phyloP scores from a whole-genome alignment of 129 eudicot species.

The Smallanthus sonchifolius region DNA sequence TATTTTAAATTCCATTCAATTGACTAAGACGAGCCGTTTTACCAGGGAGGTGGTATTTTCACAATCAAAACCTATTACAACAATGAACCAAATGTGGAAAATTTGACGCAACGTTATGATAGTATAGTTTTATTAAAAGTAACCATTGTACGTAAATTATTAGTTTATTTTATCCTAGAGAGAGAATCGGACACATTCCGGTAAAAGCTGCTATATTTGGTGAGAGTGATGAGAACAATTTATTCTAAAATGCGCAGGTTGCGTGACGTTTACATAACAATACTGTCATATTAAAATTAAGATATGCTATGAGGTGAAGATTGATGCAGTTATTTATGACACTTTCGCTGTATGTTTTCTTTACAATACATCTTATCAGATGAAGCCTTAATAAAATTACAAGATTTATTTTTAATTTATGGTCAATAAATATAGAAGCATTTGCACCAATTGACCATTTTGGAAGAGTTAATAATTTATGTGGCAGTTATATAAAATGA shows the following conservation, averaged over 20 bases:
- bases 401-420: background rate
- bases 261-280: background rate
- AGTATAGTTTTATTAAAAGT: no score
- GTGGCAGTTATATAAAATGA: constrained; percentile 6
- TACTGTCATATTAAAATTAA: background rate
- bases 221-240: background rate
- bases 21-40: no score
- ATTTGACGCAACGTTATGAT: no score
- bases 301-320: background rate
- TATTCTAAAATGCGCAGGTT: background rate
- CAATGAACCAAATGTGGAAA: no score
- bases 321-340: background rate
- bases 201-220: background rate
- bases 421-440: constrained; percentile 10
- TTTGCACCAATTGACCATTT: constrained; percentile 7
- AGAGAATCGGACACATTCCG: background rate
- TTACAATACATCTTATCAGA: background rate
- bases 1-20: no score
- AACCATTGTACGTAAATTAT: no score
- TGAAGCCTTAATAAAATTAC: no score
- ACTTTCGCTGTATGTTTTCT: background rate
- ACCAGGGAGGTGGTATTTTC: no score
- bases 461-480: constrained; percentile 11
- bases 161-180: no score
- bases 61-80: no score